phyloP scores from a whole-genome alignment of 768 basidiomycete genomes.

The Rubroboletus satanas region DNA sequence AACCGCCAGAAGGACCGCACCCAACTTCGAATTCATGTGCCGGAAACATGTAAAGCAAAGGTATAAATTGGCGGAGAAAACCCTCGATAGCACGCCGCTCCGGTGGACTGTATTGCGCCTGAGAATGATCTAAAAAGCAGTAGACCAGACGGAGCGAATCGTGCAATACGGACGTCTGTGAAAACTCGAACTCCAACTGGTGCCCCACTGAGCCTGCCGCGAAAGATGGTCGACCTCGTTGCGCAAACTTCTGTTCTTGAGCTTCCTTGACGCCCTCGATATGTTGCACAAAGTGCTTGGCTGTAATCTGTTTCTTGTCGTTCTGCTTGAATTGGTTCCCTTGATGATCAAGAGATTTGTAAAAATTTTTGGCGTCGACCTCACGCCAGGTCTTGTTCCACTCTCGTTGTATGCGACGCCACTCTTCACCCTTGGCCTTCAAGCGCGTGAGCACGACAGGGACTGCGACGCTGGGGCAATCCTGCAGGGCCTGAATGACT shows the following conservation, averaged over 20 bases:
- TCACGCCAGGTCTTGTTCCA: conserved; percentile 98
- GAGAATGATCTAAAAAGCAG: conserved; percentile 86
- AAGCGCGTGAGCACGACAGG: conserved; percentile 88
- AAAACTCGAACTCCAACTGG: conserved; percentile 78
- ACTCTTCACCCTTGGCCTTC: conserved; percentile 95
- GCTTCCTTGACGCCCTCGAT: conserved; percentile 66
- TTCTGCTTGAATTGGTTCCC: conserved; percentile 92
- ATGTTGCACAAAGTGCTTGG: conserved; percentile 77
- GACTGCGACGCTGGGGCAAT: conserved; percentile 84
- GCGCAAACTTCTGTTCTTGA: conserved; percentile 43
- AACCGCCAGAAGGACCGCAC: conserved; percentile 52
- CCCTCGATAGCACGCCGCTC: conserved; percentile 83
- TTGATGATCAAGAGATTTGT: conserved; percentile 96
- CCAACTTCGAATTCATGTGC: conserved; percentile 63
- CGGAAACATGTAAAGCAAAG: conserved; percentile 70
- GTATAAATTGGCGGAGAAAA: conserved; percentile 82
- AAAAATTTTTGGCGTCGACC: conserved; percentile 95
- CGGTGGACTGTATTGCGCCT: conserved; percentile 63
- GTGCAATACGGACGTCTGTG: conserved; percentile 75
- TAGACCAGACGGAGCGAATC: conserved; percentile 89
- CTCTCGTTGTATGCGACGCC: conserved; percentile 90
- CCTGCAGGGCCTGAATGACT: conserved; percentile 83
- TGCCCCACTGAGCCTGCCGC: conserved; percentile 48
- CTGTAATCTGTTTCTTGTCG: conserved; percentile 90
- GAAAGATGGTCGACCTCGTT: conserved; percentile 35